phyloP scores from a whole-genome alignment of 768 basidiomycete genomes.

The Botryobasidium botryosum region DNA sequence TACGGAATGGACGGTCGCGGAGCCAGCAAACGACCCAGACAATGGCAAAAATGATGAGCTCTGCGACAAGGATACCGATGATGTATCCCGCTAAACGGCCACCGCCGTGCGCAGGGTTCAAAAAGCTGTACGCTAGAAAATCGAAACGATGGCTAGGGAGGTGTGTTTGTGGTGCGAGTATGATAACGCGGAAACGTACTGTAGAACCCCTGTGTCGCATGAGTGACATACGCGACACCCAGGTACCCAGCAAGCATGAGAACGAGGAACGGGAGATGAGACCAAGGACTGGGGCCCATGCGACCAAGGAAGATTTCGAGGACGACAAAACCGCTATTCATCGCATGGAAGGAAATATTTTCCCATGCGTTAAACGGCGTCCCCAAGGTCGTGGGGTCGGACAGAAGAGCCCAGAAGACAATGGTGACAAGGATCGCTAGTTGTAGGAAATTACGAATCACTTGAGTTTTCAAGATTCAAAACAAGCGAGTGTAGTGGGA shows the following conservation, averaged over 20 bases:
- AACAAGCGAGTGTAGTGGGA: slow-evolving; percentile 8
- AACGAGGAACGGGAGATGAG: slow-evolving; percentile 29
- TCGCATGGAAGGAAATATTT: slow-evolving; percentile 40
- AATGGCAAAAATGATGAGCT: slow-evolving; percentile 33
- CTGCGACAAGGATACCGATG: slow-evolving; percentile 37
- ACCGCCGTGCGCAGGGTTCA: slow-evolving; percentile 32
- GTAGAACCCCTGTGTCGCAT: slow-evolving; percentile 44
- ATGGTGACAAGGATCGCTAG: slow-evolving; percentile 51
- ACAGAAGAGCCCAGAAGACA: slow-evolving; percentile 43
- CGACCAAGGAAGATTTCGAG: slow-evolving; percentile 43
- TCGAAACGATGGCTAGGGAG: not conserved
- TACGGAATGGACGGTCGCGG: slow-evolving; percentile 23
- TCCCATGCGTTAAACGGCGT: slow-evolving; percentile 31
- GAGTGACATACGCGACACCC: slow-evolving; percentile 50
- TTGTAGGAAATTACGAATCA: not conserved
- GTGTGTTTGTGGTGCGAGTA: not conserved
- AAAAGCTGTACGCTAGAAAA: slow-evolving; percentile 41
- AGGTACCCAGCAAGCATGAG: slow-evolving; percentile 39
- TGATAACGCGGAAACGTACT: slow-evolving; percentile 26
- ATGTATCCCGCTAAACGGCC: slow-evolving; percentile 42
- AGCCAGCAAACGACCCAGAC: slow-evolving; percentile 27
- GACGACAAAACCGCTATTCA: slow-evolving; percentile 40
- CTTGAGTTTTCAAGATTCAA: not conserved
- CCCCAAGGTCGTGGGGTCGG: slow-evolving; percentile 26
- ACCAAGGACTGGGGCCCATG: slow-evolving; percentile 37